Evolutionary conservation across 2,329 filamentous ascomycete species (phyloP), one percentile per base, ranked within the genome.

Genomic region (Fusarium musae): DNA sequence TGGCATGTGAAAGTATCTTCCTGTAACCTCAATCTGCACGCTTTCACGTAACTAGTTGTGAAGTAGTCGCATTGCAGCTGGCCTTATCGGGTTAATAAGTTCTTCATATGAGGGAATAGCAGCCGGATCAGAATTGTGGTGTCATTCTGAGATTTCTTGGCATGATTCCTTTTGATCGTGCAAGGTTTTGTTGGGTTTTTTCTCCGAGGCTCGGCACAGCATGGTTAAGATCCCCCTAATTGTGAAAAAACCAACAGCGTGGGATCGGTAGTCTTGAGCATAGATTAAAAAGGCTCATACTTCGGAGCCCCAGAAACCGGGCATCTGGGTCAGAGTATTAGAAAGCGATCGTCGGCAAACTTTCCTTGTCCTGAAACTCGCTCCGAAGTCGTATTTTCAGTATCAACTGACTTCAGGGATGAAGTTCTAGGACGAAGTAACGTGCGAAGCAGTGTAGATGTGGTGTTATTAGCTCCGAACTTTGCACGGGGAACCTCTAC

Each of bases 341-440:
- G 47, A 40, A 42, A 61, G 66, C 73, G 73, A 75, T 78, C 66
- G 64, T 46, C 61, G 57, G 67, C 59, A 61, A 63, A 64, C 39
- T 66, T 47, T 70, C 61, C 66, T 69, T 62, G 66, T 65, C 76
- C 63, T 74, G 68, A 77, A 78, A 73, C 70, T 52, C 43, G 73
- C 63, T 69, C 68, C 75, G 66, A 69, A 69, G 65, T 59, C 66
- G 60, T 70, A 72, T 69, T 54, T 59, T 58, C 60, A 66, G 66
- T 53, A 72, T 66, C 50, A 53, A 49, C 63, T 65, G 40, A n/a
- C 62, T 39, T 69, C 43, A 53, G 50, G 69, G 68, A 47, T 57
- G 43, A 69, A 30, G 40, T 40, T 47, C 50, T 66, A 67, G 56
- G 63, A 63, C 52, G 23, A 56, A 46, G 30, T 40, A 60, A 64